Percentiles rank a stretch among this genome's conserved stretches.
Evolutionary conservation across 2,329 filamentous ascomycete genomes (phyloP).

Genomic region (Venturia pyrina): DNA sequence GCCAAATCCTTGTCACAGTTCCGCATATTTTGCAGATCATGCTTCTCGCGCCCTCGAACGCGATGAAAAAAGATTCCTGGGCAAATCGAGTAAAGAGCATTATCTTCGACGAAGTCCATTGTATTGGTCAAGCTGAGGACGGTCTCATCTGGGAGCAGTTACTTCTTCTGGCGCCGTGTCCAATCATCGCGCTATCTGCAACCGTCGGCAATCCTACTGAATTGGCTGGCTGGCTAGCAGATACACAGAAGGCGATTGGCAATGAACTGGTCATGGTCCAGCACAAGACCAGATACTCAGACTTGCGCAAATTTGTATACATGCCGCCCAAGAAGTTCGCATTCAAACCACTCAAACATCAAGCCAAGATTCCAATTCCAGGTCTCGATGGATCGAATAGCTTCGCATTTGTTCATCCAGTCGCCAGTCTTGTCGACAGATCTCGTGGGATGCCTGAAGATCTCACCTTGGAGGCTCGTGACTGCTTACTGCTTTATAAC

Average conservation of each 20-base stretch:
- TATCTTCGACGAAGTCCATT: slow-evolving; percentile 77
- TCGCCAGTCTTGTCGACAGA: slow-evolving; percentile 50
- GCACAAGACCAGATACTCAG: slow-evolving; percentile 62
- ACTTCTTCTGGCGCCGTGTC: slow-evolving; percentile 62
- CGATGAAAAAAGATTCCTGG: slow-evolving; percentile 46
- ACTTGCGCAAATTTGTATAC: slow-evolving; percentile 67
- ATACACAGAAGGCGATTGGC: slow-evolving; percentile 53
- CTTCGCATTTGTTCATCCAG: slow-evolving; percentile 56
- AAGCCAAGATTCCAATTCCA: slow-evolving; percentile 27
- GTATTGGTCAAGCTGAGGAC: slow-evolving; percentile 66
- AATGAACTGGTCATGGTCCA: slow-evolving; percentile 57
- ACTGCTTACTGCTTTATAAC: slow-evolving; percentile 58
- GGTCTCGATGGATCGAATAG: slow-evolving; percentile 39
- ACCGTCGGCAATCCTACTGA: slow-evolving; percentile 67
- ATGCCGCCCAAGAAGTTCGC: slow-evolving; percentile 36
- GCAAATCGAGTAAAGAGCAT: slow-evolving; percentile 59
- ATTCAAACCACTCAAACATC: slow-evolving; percentile 42
- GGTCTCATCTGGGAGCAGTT: slow-evolving; percentile 72
- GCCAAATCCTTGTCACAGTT: slow-evolving; percentile 68
- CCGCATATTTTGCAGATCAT: slow-evolving; percentile 73
- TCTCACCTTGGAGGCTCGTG: slow-evolving; percentile 58
- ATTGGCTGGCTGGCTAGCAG: slow-evolving; percentile 58
- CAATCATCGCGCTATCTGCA: slow-evolving; percentile 69
- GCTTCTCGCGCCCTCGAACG: slow-evolving; percentile 56
- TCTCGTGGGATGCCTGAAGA: slow-evolving; percentile 57